phyloP scores from a whole-genome alignment of 306 rosid species.

The Rubus parviflorus region DNA sequence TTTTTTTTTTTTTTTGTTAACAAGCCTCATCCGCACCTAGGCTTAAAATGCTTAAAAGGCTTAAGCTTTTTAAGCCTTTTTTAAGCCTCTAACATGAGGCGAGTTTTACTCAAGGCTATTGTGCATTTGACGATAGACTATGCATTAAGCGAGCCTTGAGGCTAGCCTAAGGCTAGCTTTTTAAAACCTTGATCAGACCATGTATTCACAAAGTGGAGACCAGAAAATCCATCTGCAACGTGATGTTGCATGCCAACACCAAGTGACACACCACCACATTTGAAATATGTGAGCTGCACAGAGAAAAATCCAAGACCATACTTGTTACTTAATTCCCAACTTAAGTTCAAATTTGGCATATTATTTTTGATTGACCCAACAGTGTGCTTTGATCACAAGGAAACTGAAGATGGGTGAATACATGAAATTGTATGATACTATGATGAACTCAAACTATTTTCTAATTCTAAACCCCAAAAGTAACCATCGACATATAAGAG shows the following conservation, averaged over 20 bases:
- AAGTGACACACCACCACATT: conserved; percentile 92
- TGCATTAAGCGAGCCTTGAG: no score
- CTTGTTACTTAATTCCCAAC: neutral
- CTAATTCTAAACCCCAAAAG: neutral
- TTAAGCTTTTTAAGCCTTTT: no score
- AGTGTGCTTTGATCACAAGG: no score
- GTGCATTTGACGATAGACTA: no score
- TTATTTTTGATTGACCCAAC: neutral
- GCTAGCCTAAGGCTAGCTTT: no score
- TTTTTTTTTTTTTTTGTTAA: no score
- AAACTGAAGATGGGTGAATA: neutral
- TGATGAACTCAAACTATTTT: neutral
- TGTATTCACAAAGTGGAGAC: conserved; percentile 79
- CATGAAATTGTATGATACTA: neutral
- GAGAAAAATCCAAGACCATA: neutral
- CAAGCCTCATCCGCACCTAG: no score
- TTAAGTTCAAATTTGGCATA: neutral
- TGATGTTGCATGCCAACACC: conserved; percentile 95
- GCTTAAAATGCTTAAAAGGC: no score
- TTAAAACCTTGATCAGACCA: no score
- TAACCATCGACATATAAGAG: neutral
- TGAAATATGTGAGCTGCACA: conserved; percentile 71
- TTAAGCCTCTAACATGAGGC: no score
- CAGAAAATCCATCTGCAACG: conserved; percentile 83
- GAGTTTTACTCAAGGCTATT: no score